Percentiles rank a stretch among this genome's conserved stretches.
These are phyloP conservation scores for Candida alai DNA, from an alignment of 805 yeast genomes.

Conservation along the genomic window DNA sequence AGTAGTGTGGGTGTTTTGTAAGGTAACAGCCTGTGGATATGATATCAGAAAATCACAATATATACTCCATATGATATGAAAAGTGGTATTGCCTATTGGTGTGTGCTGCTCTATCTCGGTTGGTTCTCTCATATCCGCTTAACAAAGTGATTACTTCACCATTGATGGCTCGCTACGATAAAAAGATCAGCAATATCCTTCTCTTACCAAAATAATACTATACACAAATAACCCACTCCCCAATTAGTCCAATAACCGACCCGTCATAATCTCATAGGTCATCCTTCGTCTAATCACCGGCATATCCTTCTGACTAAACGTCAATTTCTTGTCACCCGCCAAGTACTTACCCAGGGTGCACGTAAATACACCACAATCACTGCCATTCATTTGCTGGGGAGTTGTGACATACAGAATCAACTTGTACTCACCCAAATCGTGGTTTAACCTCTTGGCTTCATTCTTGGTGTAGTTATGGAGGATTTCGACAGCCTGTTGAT, in stretches of 20 bases:
- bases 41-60: no score
- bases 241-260: slow-evolving; percentile 22
- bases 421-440: slow-evolving; percentile 15
- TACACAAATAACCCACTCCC: neutral
- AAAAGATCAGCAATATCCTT: neutral
- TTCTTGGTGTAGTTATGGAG: slow-evolving; percentile 60
- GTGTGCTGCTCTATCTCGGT: no score
- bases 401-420: slow-evolving; percentile 29
- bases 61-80: no score
- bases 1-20: no score
- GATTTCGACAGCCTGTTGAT: slow-evolving; percentile 37
- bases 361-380: slow-evolving; percentile 92
- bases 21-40: no score
- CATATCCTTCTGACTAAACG: slow-evolving; percentile 69
- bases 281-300: slow-evolving; percentile 58
- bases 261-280: slow-evolving; percentile 54
- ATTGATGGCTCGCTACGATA: no score
- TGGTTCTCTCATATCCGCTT: no score
- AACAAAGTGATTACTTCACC: no score
- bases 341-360: slow-evolving; percentile 71
- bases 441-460: slow-evolving; percentile 57
- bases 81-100: no score
- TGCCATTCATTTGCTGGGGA: slow-evolving; percentile 88
- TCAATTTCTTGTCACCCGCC: slow-evolving; percentile 46
- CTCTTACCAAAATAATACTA: no score